Conservation (phyloP, 306 rosid species). For the Medicago lupulina region DNA sequence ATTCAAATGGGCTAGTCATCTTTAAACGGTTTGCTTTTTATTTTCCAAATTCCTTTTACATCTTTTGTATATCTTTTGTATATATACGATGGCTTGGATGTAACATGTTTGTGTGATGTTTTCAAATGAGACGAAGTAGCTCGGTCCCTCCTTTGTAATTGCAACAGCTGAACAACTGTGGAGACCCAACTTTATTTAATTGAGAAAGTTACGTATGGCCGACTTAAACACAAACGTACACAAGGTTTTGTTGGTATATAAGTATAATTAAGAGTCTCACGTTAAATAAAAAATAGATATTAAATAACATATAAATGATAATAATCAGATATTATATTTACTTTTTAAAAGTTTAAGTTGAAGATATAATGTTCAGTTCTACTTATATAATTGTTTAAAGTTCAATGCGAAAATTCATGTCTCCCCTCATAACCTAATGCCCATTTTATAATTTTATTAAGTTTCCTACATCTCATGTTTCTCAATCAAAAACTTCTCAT, state of each 20-base stretch:
- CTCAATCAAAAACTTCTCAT: not conserved
- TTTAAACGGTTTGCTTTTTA: too few relatives aligned
- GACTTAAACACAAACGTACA: not conserved
- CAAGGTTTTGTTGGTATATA: not conserved
- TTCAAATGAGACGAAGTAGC: not conserved
- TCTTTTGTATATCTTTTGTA: slow-evolving; percentile 2
- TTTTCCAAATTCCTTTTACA: not conserved
- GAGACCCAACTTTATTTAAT: not conserved
- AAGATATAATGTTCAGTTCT: too few relatives aligned
- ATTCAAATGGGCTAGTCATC: too few relatives aligned
- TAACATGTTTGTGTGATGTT: not conserved
- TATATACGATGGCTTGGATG: not conserved
- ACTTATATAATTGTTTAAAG: too few relatives aligned
- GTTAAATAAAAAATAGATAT: too few relatives aligned
- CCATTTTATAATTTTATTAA: not conserved
- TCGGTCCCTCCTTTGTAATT: not conserved
- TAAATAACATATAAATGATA: too few relatives aligned
- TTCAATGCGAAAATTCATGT: too few relatives aligned
- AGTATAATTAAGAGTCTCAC: too few relatives aligned
- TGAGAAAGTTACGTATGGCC: not conserved
- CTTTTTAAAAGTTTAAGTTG: too few relatives aligned
- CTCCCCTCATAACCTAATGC: too few relatives aligned
- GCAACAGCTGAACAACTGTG: not conserved
- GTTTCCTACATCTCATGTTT: not conserved
- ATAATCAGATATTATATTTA: too few relatives aligned